phyloP scores from a whole-genome alignment of 768 basidiomycete species.

The Pleurotus salmoneostramineus region DNA sequence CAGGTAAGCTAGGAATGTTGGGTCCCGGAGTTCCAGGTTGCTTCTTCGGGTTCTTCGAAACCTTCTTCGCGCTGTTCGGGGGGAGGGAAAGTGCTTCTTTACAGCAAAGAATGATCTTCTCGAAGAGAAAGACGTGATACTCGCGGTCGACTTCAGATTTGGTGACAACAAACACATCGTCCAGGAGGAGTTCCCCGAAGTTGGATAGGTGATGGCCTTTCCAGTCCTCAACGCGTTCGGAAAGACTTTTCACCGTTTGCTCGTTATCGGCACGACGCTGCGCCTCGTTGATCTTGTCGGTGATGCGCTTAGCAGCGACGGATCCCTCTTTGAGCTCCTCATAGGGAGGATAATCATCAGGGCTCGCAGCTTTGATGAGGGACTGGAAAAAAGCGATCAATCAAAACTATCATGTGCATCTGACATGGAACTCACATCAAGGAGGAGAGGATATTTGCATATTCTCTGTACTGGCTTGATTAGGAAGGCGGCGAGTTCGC shows the following conservation, averaged over 20 bases:
- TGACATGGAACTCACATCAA: slow-evolving; percentile 60
- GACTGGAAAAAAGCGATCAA: slow-evolving; percentile 40
- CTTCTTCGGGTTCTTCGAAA: slow-evolving; percentile 85
- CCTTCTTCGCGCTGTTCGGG: slow-evolving; percentile 61
- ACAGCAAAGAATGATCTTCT: slow-evolving; percentile 98
- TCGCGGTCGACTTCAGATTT: slow-evolving; percentile 96
- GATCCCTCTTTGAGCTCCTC: slow-evolving; percentile 84
- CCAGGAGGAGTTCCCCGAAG: slow-evolving; percentile 91
- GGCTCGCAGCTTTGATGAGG: slow-evolving; percentile 67
- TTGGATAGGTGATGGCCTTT: slow-evolving; percentile 95
- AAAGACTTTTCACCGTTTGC: slow-evolving; percentile 83
- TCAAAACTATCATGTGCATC: slow-evolving; percentile 1
- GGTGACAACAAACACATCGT: slow-evolving; percentile 93
- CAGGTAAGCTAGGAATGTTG: slow-evolving; percentile 44
- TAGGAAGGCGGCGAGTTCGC: slow-evolving; percentile 92
- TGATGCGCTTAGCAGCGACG: slow-evolving; percentile 86
- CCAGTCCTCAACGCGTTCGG: slow-evolving; percentile 93
- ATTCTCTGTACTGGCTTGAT: slow-evolving; percentile 99
- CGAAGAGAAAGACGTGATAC: slow-evolving; percentile 98
- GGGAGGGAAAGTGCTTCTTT: slow-evolving; percentile 75
- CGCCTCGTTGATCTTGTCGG: slow-evolving; percentile 94
- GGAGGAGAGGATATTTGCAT: slow-evolving; percentile 95
- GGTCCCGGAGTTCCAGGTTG: slow-evolving; percentile 49
- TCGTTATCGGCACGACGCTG: slow-evolving; percentile 89
- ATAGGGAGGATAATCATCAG: slow-evolving; percentile 61